phyloP scores from a whole-genome alignment of 352 stramenopile genomes.

The Pythium aquatile region DNA sequence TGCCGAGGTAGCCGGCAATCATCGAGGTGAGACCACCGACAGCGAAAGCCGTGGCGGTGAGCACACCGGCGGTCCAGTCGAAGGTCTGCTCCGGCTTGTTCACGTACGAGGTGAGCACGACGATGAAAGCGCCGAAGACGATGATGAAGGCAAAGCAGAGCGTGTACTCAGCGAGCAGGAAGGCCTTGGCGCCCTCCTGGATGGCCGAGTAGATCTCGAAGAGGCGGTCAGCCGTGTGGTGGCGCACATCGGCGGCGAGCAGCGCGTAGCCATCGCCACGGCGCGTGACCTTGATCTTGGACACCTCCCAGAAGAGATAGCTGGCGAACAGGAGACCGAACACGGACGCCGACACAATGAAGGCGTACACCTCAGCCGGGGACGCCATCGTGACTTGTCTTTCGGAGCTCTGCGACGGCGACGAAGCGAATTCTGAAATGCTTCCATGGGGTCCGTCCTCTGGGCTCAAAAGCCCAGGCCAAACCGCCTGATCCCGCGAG shows the following conservation, averaged over 20 bases:
- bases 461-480: neutral
- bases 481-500: constrained; percentile 19
- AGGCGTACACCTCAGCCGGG: constrained; percentile 62
- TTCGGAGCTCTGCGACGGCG: constrained; percentile 18
- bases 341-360: constrained; percentile 53
- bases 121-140: constrained; percentile 79
- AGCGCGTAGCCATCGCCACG: constrained; percentile 82
- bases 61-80: constrained; percentile 89
- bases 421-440: constrained; percentile 71
- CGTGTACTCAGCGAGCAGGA: constrained; percentile 97
- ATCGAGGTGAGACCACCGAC: constrained; percentile 98
- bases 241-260: constrained; percentile 65
- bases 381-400: constrained; percentile 44
- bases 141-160: constrained; percentile 97
- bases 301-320: constrained; percentile 88
- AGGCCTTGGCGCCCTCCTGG: constrained; percentile 97
- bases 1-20: constrained; percentile 97
- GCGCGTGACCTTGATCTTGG: constrained; percentile 86
- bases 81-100: constrained; percentile 83
- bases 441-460: neutral
- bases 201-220: constrained; percentile 96
- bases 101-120: constrained; percentile 92
- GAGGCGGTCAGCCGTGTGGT: constrained; percentile 81
- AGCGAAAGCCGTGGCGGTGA: constrained; percentile 97
- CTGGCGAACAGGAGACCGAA: constrained; percentile 82